phyloP scores from a whole-genome alignment of 805 yeast species.

The Kuraishia capsulata region DNA sequence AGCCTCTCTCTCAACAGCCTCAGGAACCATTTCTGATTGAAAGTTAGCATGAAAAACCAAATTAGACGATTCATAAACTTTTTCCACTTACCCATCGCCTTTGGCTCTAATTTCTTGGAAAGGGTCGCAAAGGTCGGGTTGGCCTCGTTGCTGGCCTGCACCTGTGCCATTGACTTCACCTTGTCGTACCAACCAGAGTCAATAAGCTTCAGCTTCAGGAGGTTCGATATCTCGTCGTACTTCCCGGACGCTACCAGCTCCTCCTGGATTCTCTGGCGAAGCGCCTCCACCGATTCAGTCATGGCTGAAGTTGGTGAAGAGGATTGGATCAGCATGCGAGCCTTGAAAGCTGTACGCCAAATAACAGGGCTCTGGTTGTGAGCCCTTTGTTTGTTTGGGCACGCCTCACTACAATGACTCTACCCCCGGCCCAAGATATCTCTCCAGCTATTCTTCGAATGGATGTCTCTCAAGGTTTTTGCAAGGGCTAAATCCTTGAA shows the following conservation, averaged over 20 bases:
- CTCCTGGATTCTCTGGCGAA: conserved; percentile 57
- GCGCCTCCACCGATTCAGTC: conserved; percentile 9
- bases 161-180: conserved; percentile 28
- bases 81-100: conserved; percentile 44
- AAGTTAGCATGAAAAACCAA: too few species aligned
- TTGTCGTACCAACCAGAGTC: conserved; percentile 85
- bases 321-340: not conserved
- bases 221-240: conserved; percentile 64
- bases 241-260: conserved; percentile 70
- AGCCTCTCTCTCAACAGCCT: conserved; percentile 49
- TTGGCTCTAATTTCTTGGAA: conserved; percentile 44
- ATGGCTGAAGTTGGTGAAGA: not conserved
- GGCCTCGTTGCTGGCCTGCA: conserved; percentile 24
- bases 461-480: too few species aligned
- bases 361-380: not conserved
- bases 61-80: not conserved
- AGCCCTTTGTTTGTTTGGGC: not conserved
- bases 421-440: too few species aligned
- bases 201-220: conserved; percentile 52
- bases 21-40: conserved; percentile 50
- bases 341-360: not conserved
- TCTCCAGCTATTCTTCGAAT: too few species aligned
- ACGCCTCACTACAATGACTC: too few species aligned
- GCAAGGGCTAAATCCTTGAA: too few species aligned
- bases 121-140: conserved; percentile 44